A percentile compares a stretch with the other conserved stretches of the same genome.
phyloP scores from a whole-genome alignment of 2,329 filamentous ascomycete genomes.

The Teratosphaeria epicoccoides region DNA sequence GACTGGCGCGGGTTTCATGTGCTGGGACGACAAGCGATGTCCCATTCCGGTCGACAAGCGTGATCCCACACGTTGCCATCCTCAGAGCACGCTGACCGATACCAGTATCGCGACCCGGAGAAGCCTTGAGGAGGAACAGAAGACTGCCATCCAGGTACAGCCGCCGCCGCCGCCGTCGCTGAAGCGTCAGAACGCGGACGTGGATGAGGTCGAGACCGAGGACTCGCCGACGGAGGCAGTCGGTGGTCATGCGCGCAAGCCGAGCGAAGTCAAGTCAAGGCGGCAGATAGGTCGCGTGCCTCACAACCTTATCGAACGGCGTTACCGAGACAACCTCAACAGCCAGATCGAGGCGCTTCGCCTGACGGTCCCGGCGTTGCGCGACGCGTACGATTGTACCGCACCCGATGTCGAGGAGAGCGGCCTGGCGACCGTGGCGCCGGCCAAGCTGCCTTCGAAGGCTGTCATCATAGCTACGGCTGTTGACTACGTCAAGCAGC shows the following conservation, averaged over 20 bases:
- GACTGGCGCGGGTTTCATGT: background rate
- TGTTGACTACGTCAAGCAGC: slow-evolving; percentile 35
- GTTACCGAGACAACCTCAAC: slow-evolving; percentile 36
- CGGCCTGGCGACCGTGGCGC: background rate
- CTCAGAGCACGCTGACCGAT: background rate
- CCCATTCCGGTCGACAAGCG: background rate
- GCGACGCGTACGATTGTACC: slow-evolving; percentile 1
- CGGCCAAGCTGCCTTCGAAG: slow-evolving; percentile 24
- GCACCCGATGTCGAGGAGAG: slow-evolving; percentile 1
- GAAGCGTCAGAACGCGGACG: background rate
- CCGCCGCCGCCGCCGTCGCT: background rate
- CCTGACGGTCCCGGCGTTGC: slow-evolving; percentile 3
- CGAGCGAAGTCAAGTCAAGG: background rate
- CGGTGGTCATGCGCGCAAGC: background rate
- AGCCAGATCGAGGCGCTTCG: slow-evolving; percentile 34
- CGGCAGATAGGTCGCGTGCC: slow-evolving; percentile 1
- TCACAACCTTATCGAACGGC: slow-evolving; percentile 36
- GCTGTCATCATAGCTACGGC: slow-evolving; percentile 36
- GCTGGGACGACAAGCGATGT: background rate
- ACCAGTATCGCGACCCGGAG: background rate
- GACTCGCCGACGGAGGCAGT: background rate
- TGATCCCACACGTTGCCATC: background rate
- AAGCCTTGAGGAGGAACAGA: background rate
- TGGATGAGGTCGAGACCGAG: background rate
- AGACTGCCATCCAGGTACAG: background rate